Evolutionary conservation across 306 rosid species (phyloP).

Genomic region (Castanea crenata): DNA sequence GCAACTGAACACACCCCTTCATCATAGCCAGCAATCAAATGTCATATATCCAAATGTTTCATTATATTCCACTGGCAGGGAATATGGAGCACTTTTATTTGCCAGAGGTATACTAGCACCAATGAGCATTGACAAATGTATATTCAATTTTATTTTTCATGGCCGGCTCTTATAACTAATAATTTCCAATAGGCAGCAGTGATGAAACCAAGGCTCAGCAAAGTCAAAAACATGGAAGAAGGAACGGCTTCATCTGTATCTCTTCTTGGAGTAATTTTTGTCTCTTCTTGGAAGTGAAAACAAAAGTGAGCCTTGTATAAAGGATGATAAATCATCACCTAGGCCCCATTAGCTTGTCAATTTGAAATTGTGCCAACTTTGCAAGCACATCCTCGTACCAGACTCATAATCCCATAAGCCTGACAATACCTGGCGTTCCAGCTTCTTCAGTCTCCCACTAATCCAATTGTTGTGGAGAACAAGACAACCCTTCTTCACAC

Average conservation of each 20-base stretch:
- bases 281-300: conserved; percentile 25
- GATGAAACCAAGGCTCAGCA: conserved; percentile 42
- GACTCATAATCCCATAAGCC: conserved; percentile 88
- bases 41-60: conserved; percentile 29
- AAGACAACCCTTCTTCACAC: conserved; percentile 61
- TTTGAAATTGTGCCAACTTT: conserved; percentile 30
- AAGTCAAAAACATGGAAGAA: conserved; percentile 25
- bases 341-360: conserved; percentile 28
- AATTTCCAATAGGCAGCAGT: conserved; percentile 17
- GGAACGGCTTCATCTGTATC: conserved; percentile 5
- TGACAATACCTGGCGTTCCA: conserved; percentile 75
- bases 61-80: conserved; percentile 17
- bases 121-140: conserved; percentile 5
- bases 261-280: conserved; percentile 2
- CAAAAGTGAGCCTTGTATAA: conserved; percentile 21
- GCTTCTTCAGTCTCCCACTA: conserved; percentile 82
- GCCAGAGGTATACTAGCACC: conserved; percentile 10
- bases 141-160: conserved; percentile 14
- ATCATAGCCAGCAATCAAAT: conserved; percentile 40
- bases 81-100: conserved; percentile 16
- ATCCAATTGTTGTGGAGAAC: conserved; percentile 91
- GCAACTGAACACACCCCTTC: conserved; percentile 35
- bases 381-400: conserved; percentile 73
- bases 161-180: conserved; percentile 42
- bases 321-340: conserved; percentile 35